Percentiles rank a stretch among this genome's conserved stretches.
phyloP scores from a whole-genome alignment of 1,284 basidiomycete genomes.

The Irpex lacteus region DNA sequence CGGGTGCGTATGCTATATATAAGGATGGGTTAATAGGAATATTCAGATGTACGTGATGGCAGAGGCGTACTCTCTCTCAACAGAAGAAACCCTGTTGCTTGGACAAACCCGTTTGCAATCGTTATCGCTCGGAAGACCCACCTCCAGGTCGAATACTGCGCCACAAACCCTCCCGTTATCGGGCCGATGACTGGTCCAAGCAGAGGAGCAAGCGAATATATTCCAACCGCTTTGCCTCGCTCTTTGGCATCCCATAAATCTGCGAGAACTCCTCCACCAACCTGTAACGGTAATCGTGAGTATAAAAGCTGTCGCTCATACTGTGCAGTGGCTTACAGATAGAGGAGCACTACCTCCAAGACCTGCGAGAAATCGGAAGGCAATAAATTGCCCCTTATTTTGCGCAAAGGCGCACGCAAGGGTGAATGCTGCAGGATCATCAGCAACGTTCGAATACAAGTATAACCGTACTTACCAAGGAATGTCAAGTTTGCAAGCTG shows the following conservation, averaged over 20 bases:
- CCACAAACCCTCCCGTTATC: slow-evolving; percentile 62
- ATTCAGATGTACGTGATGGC: slow-evolving; percentile 33
- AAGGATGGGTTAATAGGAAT: slow-evolving; percentile 17
- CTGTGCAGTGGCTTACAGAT: slow-evolving; percentile 34
- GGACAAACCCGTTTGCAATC: slow-evolving; percentile 48
- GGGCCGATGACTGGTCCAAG: slow-evolving; percentile 67
- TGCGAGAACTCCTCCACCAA: slow-evolving; percentile 66
- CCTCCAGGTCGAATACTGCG: slow-evolving; percentile 57
- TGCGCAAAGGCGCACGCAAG: slow-evolving; percentile 58
- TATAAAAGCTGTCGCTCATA: background rate
- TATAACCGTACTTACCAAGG: slow-evolving; percentile 31
- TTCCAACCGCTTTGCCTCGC: slow-evolving; percentile 62
- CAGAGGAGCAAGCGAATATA: slow-evolving; percentile 66
- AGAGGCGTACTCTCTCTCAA: slow-evolving; percentile 60
- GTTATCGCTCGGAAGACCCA: slow-evolving; percentile 70
- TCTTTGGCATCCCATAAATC: slow-evolving; percentile 71
- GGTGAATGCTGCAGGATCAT: background rate
- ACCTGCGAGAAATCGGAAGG: slow-evolving; percentile 61
- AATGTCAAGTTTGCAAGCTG: slow-evolving; percentile 53
- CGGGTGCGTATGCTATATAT: slow-evolving; percentile 54
- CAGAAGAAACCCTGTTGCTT: slow-evolving; percentile 52
- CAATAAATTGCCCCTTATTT: slow-evolving; percentile 52
- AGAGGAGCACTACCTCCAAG: slow-evolving; percentile 62
- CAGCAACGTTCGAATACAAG: background rate
- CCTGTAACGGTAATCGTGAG: slow-evolving; percentile 28